Base-by-base conservation (phyloP, 2,329 filamentous ascomycete species). In the Celoporthe dispersa region DNA sequence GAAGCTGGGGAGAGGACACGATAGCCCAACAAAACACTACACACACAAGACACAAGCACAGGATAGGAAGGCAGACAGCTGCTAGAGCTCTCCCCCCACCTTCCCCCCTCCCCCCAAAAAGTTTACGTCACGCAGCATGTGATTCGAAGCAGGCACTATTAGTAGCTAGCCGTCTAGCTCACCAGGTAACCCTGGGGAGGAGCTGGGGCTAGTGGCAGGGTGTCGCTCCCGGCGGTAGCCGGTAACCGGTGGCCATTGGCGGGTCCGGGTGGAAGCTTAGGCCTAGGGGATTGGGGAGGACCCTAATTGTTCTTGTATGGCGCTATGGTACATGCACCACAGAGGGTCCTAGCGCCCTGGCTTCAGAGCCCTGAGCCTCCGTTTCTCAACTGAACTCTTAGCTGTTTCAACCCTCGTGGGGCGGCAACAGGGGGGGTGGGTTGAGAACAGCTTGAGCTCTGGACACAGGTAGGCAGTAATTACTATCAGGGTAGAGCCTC, bases 371-470 rank as follows among this genome's bases (percentile, higher is more conserved):
- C n/a, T 25, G n/a, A 7, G 22, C n/a, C 33, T n/a, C 59, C 53
- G 48, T 60, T 67, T 33, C 65, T 35, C 16, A 33, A 48, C 39
- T 28, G n/a, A 25, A 12, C 33, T 37, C 6, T n/a, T 12, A 48
- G 28, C 62, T 33, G 62, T 64, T 64, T 64, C 62, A 64, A 64
- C 39, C 41, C 41, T 31, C 41, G 14, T 31, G n/a, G 41, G 25
- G 25, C 39, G 62, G 48, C 62, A 51, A 9, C 44, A 48, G 44
- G 44, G 44, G 44, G 41, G 62, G 28, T 16, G n/a, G n/a, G n/a
- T 48, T 33, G 37, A 12, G 39, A 48, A 51, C 55, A 67, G 41
- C 41, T 67, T 73, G 71, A 48, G 44, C 7, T 48, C 44, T 48
- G 44, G 51, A 59, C 41, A 31, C n/a, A n/a, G n/a, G n/a, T n/a